These are phyloP conservation scores for Populus tremula DNA, from an alignment of 345 rosid species.

Conservation along the genomic window DNA sequence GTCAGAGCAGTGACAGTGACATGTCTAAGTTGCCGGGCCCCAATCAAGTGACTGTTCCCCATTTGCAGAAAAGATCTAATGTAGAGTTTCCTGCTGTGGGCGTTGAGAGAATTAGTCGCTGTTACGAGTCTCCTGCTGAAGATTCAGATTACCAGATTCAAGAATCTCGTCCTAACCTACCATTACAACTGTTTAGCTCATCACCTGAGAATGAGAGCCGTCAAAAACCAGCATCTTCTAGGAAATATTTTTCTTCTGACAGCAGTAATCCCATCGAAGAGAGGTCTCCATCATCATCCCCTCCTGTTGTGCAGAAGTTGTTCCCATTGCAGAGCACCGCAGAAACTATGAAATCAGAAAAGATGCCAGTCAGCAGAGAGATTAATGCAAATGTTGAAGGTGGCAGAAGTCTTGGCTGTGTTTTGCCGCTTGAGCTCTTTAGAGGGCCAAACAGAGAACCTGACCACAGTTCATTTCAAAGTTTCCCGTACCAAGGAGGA, in stretches of 20 bases:
- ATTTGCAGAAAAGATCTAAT: constrained; percentile 40
- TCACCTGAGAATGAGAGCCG: constrained; percentile 70
- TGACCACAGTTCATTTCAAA: constrained; percentile 46
- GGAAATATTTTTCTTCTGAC: constrained; percentile 85
- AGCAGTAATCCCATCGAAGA: constrained; percentile 83
- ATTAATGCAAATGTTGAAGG: constrained; percentile 39
- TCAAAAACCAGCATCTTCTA: constrained; percentile 59
- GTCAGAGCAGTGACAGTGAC: constrained; percentile 59
- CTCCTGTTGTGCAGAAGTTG: constrained; percentile 67
- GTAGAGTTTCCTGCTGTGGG: constrained; percentile 45
- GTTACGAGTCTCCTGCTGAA: constrained; percentile 66
- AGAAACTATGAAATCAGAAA: constrained; percentile 53
- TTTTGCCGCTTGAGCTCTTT: constrained; percentile 71
- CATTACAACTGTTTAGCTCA: constrained; percentile 73
- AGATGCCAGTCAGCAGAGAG: constrained; percentile 38
- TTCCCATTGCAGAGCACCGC: constrained; percentile 69
- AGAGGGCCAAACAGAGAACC: constrained; percentile 45
- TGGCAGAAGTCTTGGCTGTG: constrained; percentile 34
- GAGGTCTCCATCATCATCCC: constrained; percentile 63
- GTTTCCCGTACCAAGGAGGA: constrained; percentile 57
- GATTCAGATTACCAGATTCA: constrained; percentile 68
- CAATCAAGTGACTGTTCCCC: constrained; percentile 38
- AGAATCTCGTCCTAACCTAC: constrained; percentile 56
- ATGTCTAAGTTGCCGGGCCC: constrained; percentile 46
- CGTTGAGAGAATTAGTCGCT: constrained; percentile 67